Percentiles rank a stretch among this genome's conserved stretches.
phyloP scores from a whole-genome alignment of 75 land plant species.

The Picea sitchensis region DNA sequence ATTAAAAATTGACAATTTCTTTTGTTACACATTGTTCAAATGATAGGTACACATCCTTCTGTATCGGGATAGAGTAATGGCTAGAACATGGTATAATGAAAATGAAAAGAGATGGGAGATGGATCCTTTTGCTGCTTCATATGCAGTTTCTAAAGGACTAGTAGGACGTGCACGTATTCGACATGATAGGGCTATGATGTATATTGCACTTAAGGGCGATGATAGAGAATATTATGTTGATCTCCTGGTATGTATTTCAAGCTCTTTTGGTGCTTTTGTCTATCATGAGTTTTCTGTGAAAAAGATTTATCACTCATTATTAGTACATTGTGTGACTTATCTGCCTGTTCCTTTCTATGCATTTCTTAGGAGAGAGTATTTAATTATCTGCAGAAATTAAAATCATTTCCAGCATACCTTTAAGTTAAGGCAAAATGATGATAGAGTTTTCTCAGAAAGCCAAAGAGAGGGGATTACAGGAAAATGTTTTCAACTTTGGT shows the following conservation, averaged over 20 bases:
- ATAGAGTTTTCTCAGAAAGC: not conserved
- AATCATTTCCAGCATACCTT: not conserved
- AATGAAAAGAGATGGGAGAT: conserved; percentile 80
- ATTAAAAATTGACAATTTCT: not conserved
- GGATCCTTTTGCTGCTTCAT: conserved; percentile 72
- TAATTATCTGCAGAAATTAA: not conserved
- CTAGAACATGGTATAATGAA: conserved; percentile 72
- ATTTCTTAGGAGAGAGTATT: not conserved
- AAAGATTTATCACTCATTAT: not conserved
- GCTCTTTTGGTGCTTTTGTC: not conserved
- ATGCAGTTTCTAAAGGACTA: conserved; percentile 75
- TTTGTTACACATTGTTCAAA: not conserved
- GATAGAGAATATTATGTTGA: conserved; percentile 72
- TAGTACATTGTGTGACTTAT: not conserved
- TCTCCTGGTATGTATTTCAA: conserved; percentile 38
- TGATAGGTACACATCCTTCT: conserved; percentile 60
- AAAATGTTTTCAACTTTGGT: not conserved
- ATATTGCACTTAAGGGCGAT: conserved; percentile 72
- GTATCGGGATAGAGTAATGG: conserved; percentile 70
- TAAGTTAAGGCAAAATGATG: no score
- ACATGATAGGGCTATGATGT: conserved; percentile 80
- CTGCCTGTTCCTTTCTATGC: not conserved
- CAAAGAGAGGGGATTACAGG: not conserved
- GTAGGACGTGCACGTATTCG: conserved; percentile 70
- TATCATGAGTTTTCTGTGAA: not conserved